Conservation (phyloP, 768 basidiomycete genomes). For the Heimioporus sp. region DNA sequence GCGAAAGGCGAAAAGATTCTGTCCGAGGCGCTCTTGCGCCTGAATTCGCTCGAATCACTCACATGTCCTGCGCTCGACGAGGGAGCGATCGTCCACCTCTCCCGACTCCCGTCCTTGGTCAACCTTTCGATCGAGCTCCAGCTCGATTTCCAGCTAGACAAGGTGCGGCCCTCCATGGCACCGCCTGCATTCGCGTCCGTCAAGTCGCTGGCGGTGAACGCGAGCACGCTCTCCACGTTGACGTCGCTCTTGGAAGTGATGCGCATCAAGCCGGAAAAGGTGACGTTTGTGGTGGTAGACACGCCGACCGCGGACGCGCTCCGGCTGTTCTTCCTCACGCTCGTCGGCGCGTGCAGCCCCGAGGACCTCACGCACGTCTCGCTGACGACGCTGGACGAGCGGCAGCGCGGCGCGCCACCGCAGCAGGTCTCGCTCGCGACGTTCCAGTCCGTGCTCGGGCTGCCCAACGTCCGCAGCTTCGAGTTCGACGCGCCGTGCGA, state of each 20-base stretch:
- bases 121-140: constrained; percentile 16
- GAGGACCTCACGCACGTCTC: constrained; percentile 9
- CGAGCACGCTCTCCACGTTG: constrained; percentile 11
- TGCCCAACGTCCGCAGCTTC: constrained; percentile 11
- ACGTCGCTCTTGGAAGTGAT: constrained; percentile 20
- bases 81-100: constrained; percentile 20
- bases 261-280: constrained; percentile 10
- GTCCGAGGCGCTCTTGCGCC: constrained; percentile 17
- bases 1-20: constrained; percentile 16
- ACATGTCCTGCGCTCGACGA: constrained; percentile 20
- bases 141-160: constrained; percentile 11
- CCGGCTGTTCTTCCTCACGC: constrained; percentile 20
- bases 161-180: constrained; percentile 6
- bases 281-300: constrained; percentile 14
- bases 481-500: constrained; percentile 19
- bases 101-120: constrained; percentile 16
- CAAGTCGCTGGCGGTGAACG: constrained; percentile 7
- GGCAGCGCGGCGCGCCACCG: background rate
- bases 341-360: constrained; percentile 9
- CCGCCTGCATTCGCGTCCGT: constrained; percentile 18
- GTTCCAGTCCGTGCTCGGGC: constrained; percentile 16
- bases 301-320: constrained; percentile 16
- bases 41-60: constrained; percentile 16
- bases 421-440: constrained; percentile 13
- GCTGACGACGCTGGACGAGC: constrained; percentile 4